phyloP scores from a whole-genome alignment of 2,329 filamentous ascomycete genomes.

The Ilyonectria robusta region DNA sequence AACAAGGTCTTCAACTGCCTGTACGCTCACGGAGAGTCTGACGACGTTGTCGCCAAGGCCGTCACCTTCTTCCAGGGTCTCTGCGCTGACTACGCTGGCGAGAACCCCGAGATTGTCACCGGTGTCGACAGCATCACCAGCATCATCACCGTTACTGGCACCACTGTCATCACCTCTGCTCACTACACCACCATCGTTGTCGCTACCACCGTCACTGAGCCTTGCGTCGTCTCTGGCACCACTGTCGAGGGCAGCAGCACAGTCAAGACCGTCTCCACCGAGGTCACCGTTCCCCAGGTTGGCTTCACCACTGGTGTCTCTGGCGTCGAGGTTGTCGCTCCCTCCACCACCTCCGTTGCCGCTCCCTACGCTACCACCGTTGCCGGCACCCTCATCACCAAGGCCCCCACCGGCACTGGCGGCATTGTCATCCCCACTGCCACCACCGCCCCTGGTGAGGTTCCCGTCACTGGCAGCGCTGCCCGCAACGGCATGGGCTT shows the following conservation, averaged over 20 bases:
- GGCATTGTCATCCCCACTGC: conserved; percentile 53
- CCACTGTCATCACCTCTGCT: conserved; percentile 65
- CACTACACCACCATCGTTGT: conserved; percentile 67
- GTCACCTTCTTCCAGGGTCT: conserved; percentile 92
- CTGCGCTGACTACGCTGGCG: conserved; percentile 80
- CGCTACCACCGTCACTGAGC: conserved; percentile 63
- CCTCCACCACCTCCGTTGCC: conserved; percentile 56
- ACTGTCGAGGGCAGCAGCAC: conserved; percentile 61
- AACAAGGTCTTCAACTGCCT: conserved; percentile 86
- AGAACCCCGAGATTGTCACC: conserved; percentile 90
- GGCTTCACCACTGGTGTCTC: conserved; percentile 59
- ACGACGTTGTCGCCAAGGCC: conserved; percentile 77
- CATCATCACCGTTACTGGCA: conserved; percentile 69
- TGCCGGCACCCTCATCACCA: conserved; percentile 44
- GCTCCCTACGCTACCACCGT: conserved; percentile 44
- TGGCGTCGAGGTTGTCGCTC: conserved; percentile 43
- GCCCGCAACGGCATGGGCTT: conserved; percentile 62
- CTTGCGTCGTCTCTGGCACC: conserved; percentile 64
- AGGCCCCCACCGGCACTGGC: conserved; percentile 50
- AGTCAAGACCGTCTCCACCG: conserved; percentile 66
- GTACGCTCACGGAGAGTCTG: conserved; percentile 78
- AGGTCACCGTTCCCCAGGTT: conserved; percentile 68
- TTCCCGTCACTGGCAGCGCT: conserved; percentile 58
- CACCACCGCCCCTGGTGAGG: conserved; percentile 51
- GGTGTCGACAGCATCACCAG: conserved; percentile 76